These are phyloP conservation scores for Filobasidium uniguttulatum DNA, from an alignment of 1,284 basidiomycete species.

Conservation along the genomic window DNA sequence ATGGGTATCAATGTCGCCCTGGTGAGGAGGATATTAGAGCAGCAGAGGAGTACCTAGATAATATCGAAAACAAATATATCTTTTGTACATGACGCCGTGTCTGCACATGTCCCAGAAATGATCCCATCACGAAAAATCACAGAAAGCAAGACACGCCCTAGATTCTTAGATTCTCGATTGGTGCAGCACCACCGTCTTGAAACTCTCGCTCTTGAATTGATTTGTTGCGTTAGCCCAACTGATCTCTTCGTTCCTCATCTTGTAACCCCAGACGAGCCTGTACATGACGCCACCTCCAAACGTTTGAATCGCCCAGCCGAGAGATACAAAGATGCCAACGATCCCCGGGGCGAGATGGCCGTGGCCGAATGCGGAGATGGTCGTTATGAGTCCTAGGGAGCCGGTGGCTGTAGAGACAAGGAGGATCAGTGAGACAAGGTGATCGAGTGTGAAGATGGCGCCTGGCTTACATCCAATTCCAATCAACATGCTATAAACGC, in stretches of 20 bases:
- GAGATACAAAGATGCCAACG: slow-evolving; percentile 61
- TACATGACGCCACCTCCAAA: slow-evolving; percentile 32
- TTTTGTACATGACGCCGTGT: too few species aligned
- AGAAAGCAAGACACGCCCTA: too few species aligned
- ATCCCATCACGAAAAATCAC: too few species aligned
- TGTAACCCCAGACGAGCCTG: slow-evolving; percentile 37
- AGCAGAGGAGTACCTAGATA: too few species aligned
- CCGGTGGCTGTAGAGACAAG: slow-evolving; percentile 50
- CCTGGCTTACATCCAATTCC: slow-evolving; percentile 48
- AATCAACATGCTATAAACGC: slow-evolving; percentile 52
- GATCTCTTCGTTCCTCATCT: slow-evolving; percentile 35
- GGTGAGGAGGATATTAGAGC: too few species aligned
- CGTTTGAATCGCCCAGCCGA: slow-evolving; percentile 74
- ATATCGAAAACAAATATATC: too few species aligned
- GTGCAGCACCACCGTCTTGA: slow-evolving; percentile 31
- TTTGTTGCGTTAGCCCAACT: slow-evolving; percentile 25
- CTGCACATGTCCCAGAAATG: too few species aligned
- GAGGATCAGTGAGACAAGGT: slow-evolving; percentile 27
- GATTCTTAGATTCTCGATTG: slow-evolving; percentile 20
- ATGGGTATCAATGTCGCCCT: too few species aligned
- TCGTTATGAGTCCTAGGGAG: slow-evolving; percentile 88
- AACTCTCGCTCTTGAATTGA: slow-evolving; percentile 28
- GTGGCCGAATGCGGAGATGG: slow-evolving; percentile 56
- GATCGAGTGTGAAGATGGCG: slow-evolving; percentile 23
- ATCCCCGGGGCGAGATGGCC: slow-evolving; percentile 54